Conservation (phyloP, 2,329 filamentous ascomycete genomes). For the Dactylellina cionopaga region DNA sequence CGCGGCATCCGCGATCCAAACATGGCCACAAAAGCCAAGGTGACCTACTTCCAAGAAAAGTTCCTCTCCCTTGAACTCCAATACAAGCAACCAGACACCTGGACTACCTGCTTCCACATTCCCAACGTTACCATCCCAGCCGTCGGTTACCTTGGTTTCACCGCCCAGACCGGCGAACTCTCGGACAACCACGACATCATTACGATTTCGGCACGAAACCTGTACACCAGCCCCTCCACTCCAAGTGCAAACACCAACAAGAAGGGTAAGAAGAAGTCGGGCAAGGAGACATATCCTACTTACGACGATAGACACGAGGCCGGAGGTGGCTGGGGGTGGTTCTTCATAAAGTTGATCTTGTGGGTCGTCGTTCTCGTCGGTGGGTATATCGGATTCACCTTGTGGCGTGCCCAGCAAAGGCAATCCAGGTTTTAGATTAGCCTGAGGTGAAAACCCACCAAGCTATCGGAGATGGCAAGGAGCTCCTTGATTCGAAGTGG, state of each 20-base stretch:
- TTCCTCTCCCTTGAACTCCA: constrained; percentile 88
- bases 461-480: not conserved
- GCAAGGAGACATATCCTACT: constrained; percentile 56
- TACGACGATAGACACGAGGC: constrained; percentile 34
- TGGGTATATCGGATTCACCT: constrained; percentile 85
- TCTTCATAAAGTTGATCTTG: constrained; percentile 83
- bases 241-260: constrained; percentile 59
- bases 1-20: constrained; percentile 84
- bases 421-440: constrained; percentile 49
- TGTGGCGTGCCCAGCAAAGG: constrained; percentile 74
- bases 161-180: constrained; percentile 92
- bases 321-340: constrained; percentile 71
- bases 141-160: constrained; percentile 79
- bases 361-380: constrained; percentile 76
- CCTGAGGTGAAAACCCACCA: constrained; percentile 21
- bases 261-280: constrained; percentile 62
- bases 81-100: constrained; percentile 89
- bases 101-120: constrained; percentile 84
- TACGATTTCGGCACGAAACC: constrained; percentile 82
- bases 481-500: too few species aligned
- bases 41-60: constrained; percentile 98
- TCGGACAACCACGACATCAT: constrained; percentile 95
- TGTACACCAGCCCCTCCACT: constrained; percentile 72
- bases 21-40: constrained; percentile 81
- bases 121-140: constrained; percentile 80